These are phyloP conservation scores for Mercurialis annua DNA, from an alignment of 345 rosid species.

Conservation along the genomic window DNA sequence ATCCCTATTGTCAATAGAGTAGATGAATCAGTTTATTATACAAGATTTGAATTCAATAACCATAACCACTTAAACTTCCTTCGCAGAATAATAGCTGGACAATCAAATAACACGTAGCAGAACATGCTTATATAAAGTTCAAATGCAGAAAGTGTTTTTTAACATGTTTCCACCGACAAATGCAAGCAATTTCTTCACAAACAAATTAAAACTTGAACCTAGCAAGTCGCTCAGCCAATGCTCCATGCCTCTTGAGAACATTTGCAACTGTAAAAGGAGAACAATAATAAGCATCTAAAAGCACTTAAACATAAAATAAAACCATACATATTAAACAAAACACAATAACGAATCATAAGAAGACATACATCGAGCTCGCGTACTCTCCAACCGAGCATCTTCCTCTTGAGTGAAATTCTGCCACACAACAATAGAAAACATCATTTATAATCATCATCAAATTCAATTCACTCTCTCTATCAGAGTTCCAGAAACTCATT, in stretches of 20 bases:
- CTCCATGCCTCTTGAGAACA: constrained; percentile 80
- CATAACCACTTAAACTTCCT: constrained; percentile 5
- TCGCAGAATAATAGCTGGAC: neutral
- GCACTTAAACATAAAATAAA: constrained; percentile 4
- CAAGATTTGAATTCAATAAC: neutral
- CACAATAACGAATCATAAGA: constrained; percentile 8
- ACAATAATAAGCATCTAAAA: constrained; percentile 18
- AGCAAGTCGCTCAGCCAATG: constrained; percentile 71
- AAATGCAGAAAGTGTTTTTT: no score
- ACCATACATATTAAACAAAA: neutral
- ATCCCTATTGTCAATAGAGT: constrained; percentile 51
- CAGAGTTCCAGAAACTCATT: neutral
- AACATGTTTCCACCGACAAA: constrained; percentile 6
- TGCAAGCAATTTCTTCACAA: neutral
- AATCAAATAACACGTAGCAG: neutral
- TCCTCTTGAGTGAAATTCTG: constrained; percentile 66
- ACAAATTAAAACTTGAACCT: constrained; percentile 40
- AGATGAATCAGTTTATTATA: constrained; percentile 4
- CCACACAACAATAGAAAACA: neutral
- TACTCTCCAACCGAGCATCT: constrained; percentile 61
- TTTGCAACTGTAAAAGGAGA: constrained; percentile 53
- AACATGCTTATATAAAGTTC: neutral
- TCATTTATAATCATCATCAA: neutral
- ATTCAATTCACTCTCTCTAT: neutral
- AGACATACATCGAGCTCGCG: constrained; percentile 67